These are phyloP conservation scores for Tetracladium setigerum DNA, from an alignment of 495 filamentous ascomycete species.

Conservation along the genomic window DNA sequence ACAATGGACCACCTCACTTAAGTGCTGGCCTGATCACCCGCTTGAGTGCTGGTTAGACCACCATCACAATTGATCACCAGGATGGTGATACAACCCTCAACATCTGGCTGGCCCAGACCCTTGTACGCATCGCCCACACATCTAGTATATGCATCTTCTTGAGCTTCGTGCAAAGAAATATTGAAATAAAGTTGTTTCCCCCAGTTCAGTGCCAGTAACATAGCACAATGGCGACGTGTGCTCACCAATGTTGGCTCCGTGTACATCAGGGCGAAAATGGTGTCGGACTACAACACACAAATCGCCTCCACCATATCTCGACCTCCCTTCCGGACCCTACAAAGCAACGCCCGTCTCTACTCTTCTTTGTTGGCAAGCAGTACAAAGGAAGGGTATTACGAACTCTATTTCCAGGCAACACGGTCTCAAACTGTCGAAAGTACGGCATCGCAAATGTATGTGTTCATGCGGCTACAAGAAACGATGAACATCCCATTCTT, in stretches of 20 bases:
- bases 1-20: no score
- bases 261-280: constrained; percentile 6
- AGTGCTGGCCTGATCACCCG: no score
- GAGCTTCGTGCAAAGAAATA: no score
- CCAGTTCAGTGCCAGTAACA: no score
- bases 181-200: no score
- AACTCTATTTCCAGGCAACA: constrained; percentile 5
- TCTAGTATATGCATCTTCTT: no score
- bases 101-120: no score
- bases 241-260: constrained; percentile 8
- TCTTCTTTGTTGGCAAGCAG: constrained; percentile 8
- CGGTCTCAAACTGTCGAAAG: constrained; percentile 3
- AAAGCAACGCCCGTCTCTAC: constrained; percentile 6
- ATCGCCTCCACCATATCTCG: constrained; percentile 5
- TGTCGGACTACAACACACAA: constrained; percentile 4
- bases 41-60: no score
- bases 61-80: no score
- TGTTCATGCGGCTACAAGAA: constrained; percentile 2
- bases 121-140: no score
- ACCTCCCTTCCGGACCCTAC: constrained; percentile 2
- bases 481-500: constrained; percentile 12
- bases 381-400: constrained; percentile 5
- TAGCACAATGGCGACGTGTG: constrained; percentile 3
- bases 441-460: constrained; percentile 10
- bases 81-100: no score